Conservation (phyloP, 495 filamentous ascomycete genomes). For the Daldinia caldariorum region DNA sequence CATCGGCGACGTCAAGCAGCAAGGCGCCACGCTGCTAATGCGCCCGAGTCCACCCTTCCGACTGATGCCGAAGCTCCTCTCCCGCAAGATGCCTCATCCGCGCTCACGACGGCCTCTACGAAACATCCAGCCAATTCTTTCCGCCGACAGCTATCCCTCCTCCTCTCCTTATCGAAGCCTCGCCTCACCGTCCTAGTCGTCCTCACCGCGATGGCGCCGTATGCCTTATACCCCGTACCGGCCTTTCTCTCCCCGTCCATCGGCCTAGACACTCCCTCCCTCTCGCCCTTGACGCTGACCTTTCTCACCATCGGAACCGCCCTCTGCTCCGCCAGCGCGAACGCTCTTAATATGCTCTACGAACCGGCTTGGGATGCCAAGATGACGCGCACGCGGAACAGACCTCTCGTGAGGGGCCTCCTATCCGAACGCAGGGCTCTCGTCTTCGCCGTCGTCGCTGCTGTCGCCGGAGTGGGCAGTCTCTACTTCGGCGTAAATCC, state of each 20-base stretch:
- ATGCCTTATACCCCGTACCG: constrained; percentile 90
- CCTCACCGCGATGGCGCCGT: constrained; percentile 89
- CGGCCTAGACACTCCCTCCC: constrained; percentile 75
- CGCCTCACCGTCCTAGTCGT: constrained; percentile 92
- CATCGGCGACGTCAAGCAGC: constrained; percentile 56
- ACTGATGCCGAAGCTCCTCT: constrained; percentile 50
- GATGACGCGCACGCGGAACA: constrained; percentile 90
- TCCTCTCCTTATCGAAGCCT: constrained; percentile 92
- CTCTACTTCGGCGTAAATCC: constrained; percentile 94
- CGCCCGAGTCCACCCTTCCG: constrained; percentile 3
- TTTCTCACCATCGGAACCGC: constrained; percentile 93
- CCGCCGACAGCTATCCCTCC: constrained; percentile 80
- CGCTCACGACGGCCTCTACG: constrained; percentile 76
- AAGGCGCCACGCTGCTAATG: constrained; percentile 40
- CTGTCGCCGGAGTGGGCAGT: constrained; percentile 68
- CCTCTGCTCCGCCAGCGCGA: constrained; percentile 84
- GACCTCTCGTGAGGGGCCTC: constrained; percentile 86
- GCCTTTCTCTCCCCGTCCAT: constrained; percentile 75
- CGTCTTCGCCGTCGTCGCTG: constrained; percentile 78
- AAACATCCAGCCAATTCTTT: constrained; percentile 73
- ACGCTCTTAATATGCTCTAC: constrained; percentile 96
- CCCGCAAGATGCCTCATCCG: constrained; percentile 84
- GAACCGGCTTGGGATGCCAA: constrained; percentile 89
- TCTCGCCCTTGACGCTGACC: constrained; percentile 87
- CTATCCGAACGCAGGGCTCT: constrained; percentile 79